Evolutionary conservation across 2,329 filamentous ascomycete species (phyloP), one percentile per base, ranked within the genome.

Genomic region (Coleophoma crateriformis): DNA sequence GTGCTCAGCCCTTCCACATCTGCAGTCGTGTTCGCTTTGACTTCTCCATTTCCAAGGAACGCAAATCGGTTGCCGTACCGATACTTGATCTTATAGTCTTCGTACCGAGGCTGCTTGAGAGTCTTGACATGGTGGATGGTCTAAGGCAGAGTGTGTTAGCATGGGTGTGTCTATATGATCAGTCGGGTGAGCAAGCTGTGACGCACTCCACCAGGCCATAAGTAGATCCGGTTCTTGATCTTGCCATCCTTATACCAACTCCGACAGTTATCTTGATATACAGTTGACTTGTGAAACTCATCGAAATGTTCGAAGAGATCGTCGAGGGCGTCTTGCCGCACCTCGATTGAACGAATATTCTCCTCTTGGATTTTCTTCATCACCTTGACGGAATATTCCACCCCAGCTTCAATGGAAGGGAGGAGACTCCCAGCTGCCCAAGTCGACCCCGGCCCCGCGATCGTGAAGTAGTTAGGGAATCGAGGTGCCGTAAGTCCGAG

Each of bases 201-300:
- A 67, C 0, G 68, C 71, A 2, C 67, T 70, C 2, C 64, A 50
- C 75, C 75, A 1, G 75, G 74, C 71, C 71, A 77, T 3, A 77
- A 63, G 5, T 72, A 70, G 58, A 55, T 61, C 42, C 72, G 68
- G 6, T 68, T 60, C 13, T 68, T 68, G 2, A 37, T 37, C 34
- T 37, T 37, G 34, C n/a, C 34, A 37, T 37, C 34, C 34, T 37
- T 37, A n/a, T 12, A 37, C 56, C 57, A 66, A 43, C 59, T 58
- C 35, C 56, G 48, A 22, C 59, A 59, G 22, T 59, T 49, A 12
- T 55, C 51, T 33, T 49, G 33, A 48, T 57, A 65, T 15, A 61
- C 61, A 14, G 60, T 63, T 14, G 47, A 50, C 38, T 52, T 47
- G 14, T 64, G 64, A 43, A 60, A 61, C 20, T 55, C 46, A 34